Base-by-base conservation (phyloP, 768 basidiomycete genomes). In the Lactifluus rugatus region DNA sequence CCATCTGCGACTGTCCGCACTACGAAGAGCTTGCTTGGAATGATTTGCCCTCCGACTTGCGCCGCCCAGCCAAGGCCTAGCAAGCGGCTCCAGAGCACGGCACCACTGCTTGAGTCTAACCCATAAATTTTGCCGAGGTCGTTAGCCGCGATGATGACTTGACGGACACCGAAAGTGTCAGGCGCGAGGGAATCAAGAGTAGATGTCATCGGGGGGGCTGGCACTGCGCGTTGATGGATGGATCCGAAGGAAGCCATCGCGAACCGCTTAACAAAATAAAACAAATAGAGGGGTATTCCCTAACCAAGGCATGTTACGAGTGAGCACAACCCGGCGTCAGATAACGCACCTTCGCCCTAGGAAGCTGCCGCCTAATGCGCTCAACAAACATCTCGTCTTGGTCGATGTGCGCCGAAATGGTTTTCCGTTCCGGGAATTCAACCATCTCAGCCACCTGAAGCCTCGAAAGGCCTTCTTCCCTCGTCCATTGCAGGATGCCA, bases 151-250 rank as follows among this genome's bases (percentile, higher is more conserved):
- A 95, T 79, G 46, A 94, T 79, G 28, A 96, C 70, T 67, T 96
- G 90, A 37, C 86, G 78, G 72, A 96, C 91, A 0, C 92, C 93
- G 67, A 94, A 95, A 0, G 83, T 70, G 66, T 94, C 92, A 5
- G 89, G 81, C 57, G 75, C 72, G 0, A 85, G 74, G 0, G 71
- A 57, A 23, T 72, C 74, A 32, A 67, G 61, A 16, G 70, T 68
- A 23, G 74, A 68, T 8, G 73, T 66, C 21, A 70, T 64, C 28
- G 70, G 60, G 5, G 75, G 64, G 28, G 70, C 62, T 48, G 67
- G 62, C 2, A 54, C 21, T 25, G 68, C 68, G 21, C 71, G 71
- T 21, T 71, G 75, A 36, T 72, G 73, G 3, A 76, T 74, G 1
- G 82, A 78, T 2, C 77, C 80, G 63, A 83, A 85, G 0, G 81